Base-by-base conservation (phyloP, 768 basidiomycete species). In the Mycena albidolilacea region DNA sequence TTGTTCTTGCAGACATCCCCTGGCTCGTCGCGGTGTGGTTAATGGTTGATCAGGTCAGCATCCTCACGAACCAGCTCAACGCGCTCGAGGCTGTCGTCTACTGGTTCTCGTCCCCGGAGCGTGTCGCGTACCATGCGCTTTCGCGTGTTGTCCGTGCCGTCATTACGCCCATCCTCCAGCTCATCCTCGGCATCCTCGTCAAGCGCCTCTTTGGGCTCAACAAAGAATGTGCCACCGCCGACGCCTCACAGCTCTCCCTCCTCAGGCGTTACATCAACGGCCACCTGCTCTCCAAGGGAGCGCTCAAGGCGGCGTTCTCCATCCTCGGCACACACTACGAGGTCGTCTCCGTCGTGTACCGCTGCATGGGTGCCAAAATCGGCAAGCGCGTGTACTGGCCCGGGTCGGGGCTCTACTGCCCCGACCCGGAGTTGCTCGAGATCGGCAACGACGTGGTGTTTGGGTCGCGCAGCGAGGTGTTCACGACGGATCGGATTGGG, bases 281-380 rank as follows among this genome's bases (percentile, higher is more conserved):
- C 8, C 67, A 64, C 5, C 71, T 87, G 7, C 82, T 87, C 21
- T 85, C 84, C 10, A 82, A 84, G 69, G 52, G 77, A 15, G 78
- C 79, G 0, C 75, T 87, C 61, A 82, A 81, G 54, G 74, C 79
- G 2, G 82, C 83, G 3, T 86, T 86, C 76, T 80, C 82, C 11
- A 82, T 88, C n/a, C 76, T 88, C 15, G 87, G 87, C 1, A 82
- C 80, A 1, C 87, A 88, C 74, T 88, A 86, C 61, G 86, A 87
- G 75, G 77, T 80, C 37, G 85, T 86, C 30, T 88, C 87, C 38
- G 84, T 85, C 35, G 79, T 83, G 1, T 87, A 83, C 70, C 82
- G 86, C n/a, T 77, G 78, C 8, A 87, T 88, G 87, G 87, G 87
- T n/a, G 86, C 87, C 23, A 87, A 86, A 77, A 78, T 88, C n/a